Evolutionary conservation across 1,139 yeast species (phyloP), one percentile per base, ranked within the genome.

Genomic region (Hanseniaspora gamundiae): DNA sequence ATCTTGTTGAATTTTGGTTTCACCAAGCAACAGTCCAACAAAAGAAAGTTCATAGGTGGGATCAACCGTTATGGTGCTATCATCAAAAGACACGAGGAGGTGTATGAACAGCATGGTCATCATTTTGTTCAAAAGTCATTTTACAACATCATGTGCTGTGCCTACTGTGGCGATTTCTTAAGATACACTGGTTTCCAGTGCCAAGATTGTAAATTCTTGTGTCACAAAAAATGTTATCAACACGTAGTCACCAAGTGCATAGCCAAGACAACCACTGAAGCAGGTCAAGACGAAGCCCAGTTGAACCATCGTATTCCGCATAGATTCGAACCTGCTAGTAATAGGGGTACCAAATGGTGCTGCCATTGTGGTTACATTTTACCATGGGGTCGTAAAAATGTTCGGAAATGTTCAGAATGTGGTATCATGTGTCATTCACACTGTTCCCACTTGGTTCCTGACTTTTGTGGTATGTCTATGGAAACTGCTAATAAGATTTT

Each of bases 31-130:
- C 74, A 73, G 45, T 69, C 71, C 27, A 65, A 65, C 43, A 70
- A 70, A 50, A 65, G 61, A 42, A 67, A 71, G 13, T 67, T 75
- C 16, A 53, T 62, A 33, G 67, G 71, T 41, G 77, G 76, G 22
- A 74, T 91, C 50, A 97, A 95, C 19, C 94, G 98, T 70, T 95
- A 88, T 61, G 97, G 97, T 65, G 98, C 98, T 48, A 91, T 91
- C 52, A 81, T 95, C 57, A 93, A 86, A 64, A 79, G 85, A 68
- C 88, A 88, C 57, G 97, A 88, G 58, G 96, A 88, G 57, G 86
- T 91, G 1, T 86, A 79, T 60, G 96, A 88, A 63, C 94, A 91
- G 57, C 94, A 86, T 59, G 98, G 98, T 13, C 98, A 91, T 66
- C 94, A 86, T 62, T 91, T 91, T 67, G 94, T 86, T 35, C 95